Evolutionary conservation across 2,329 filamentous ascomycete species (phyloP), one percentile per base, ranked within the genome.

Genomic region (Colletotrichum sp.): DNA sequence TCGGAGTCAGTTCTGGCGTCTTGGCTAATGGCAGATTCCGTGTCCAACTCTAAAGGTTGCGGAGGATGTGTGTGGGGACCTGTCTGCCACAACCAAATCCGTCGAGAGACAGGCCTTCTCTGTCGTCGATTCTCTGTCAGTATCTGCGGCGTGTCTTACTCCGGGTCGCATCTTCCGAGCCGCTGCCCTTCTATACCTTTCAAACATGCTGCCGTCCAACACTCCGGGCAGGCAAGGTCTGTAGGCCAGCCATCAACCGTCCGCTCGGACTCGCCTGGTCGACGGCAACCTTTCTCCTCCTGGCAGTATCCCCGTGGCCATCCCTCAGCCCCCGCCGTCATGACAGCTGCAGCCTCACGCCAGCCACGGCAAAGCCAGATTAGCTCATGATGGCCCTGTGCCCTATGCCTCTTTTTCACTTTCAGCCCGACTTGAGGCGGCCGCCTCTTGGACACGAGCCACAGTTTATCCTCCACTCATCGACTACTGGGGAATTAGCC

Each of bases 241-340:
- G 61, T 16, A 29, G 70, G 38, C 2, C 67, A 31, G 57, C 57
- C 57, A 58, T 47, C 16, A 55, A 31, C 57, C 31, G 36, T 33
- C 54, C 47, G 33, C 38, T 36, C 31, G 34, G 33, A 9, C 27
- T 55, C 47, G 58, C 15, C 43, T 66, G 67, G 33, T 29, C 8
- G 61, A 59, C 57, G 61, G 61, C 51, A 62, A 36, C 54, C 67
- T 43, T 70, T 31, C 67, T 66, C 12, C 33, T 18, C 70, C 34
- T 59, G 71, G 71, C 38, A 70, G 54, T 61, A n/a, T 29, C 24
- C 55, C 61, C 38, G 61, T 36, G 34, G 38, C 38, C 38, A 31
- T 54, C 27, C 34, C 24, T 43, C 61, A 73, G 71, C 71, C 67
- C 54, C 55, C 67, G 61, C 67, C 67, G 71, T 73, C 71, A 70